phyloP scores from a whole-genome alignment of 306 rosid genomes.

The Oemleria cerasiformis region DNA sequence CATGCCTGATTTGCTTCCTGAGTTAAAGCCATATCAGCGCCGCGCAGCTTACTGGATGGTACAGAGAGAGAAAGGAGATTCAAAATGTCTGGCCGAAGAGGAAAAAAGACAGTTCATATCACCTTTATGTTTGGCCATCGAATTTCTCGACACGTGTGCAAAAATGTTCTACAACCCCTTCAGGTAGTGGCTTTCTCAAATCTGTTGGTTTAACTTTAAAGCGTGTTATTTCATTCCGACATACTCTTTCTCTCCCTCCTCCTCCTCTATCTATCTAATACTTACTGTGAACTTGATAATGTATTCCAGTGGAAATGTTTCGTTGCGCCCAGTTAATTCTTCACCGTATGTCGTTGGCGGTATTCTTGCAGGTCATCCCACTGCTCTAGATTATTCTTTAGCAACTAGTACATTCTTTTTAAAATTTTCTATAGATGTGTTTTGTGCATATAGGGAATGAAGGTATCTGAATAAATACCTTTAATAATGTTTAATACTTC shows the following conservation, averaged over 20 bases:
- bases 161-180: conserved; percentile 88
- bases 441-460: not conserved
- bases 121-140: conserved; percentile 74
- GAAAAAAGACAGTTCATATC: conserved; percentile 49
- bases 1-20: conserved; percentile 79
- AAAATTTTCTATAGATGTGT: conserved; percentile 1
- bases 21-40: conserved; percentile 83
- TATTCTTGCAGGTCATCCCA: conserved; percentile 85
- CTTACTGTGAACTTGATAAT: conserved; percentile 28
- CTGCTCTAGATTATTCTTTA: conserved; percentile 14
- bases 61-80: conserved; percentile 60
- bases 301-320: conserved; percentile 76
- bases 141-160: conserved; percentile 56
- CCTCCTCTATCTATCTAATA: conserved; percentile 15
- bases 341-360: conserved; percentile 75
- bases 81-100: conserved; percentile 40
- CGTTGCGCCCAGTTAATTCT: conserved; percentile 54
- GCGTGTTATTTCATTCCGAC: not conserved
- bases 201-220: conserved; percentile 21
- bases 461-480: not conserved
- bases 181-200: conserved; percentile 53
- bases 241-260: not conserved
- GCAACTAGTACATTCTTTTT: not conserved
- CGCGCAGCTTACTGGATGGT: conserved; percentile 99
- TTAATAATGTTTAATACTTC: not conserved